Evolutionary conservation across 176 grass and related monocot species (phyloP), one percentile per base, ranked within the genome.

Genomic region (Echinochloa phyllopogon): DNA sequence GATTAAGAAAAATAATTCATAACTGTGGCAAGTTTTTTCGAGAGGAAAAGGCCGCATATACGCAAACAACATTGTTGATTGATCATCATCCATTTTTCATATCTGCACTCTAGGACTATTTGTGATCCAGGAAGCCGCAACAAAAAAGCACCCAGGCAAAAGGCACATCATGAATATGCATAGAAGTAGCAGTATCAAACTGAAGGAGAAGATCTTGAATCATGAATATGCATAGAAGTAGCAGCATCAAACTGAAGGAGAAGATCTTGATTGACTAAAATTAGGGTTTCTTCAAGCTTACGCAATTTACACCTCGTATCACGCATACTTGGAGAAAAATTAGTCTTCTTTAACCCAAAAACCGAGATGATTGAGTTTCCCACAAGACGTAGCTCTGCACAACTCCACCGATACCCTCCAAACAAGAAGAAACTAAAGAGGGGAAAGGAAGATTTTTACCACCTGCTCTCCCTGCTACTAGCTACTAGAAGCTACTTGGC

Each of bases 401-500:
- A 75, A 56, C 41, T 76, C 27, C 74, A 68, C 38, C 9, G 49
- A 79, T 41, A 23, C 24, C 24, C 42, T 18, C 29, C 42, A 69
- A 85, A 64, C 6, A 2, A 8, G 10, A 64, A 64, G 6, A 29
- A 21, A 52, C 0, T 1, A 23, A 55, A 81, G 2, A n/a, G 10
- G n/a, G 5, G 4, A 39, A 37, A 13, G 55, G 42, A 63, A 38
- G 24, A 69, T 60, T 65, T 65, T 37, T 45, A 18, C 33, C 57
- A 65, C 79, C 78, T 78, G 60, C 27, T 63, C 2, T 63, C 25
- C 60, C 25, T 63, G 70, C 83, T 63, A 64, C 3, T 15, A 12
- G 51, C 79, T 91, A 87, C 79, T 91, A 91, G 85, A 84, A 91
- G 52, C 61, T 78, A 12, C 85, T 62, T 41, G 89, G 89, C 0